These are phyloP conservation scores for Rhodocollybia butyracea DNA, from an alignment of 768 basidiomycete genomes.

Conservation along the genomic window DNA sequence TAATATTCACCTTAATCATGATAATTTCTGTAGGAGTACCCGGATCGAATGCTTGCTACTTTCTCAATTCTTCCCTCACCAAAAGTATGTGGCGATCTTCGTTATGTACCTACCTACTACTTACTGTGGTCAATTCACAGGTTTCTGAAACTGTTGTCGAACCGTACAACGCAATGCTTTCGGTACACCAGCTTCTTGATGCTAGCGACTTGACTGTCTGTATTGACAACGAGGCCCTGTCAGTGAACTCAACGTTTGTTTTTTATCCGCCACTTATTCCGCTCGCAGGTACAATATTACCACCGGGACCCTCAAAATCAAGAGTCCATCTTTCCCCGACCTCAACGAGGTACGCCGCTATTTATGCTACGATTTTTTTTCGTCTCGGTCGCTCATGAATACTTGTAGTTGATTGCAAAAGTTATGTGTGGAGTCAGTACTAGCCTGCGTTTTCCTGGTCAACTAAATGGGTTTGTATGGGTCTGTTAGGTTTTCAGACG, in stretches of 20 bases:
- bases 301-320: conserved; percentile 59
- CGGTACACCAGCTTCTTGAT: conserved; percentile 86
- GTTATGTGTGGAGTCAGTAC: conserved; percentile 97
- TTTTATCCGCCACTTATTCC: too few species aligned
- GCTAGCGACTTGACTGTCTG: conserved; percentile 82
- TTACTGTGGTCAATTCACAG: conserved; percentile 13
- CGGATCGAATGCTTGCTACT: conserved; percentile 54
- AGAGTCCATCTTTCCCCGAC: conserved; percentile 59
- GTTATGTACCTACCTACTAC: background rate
- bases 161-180: conserved; percentile 85
- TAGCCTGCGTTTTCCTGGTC: conserved; percentile 89
- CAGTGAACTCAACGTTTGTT: conserved; percentile 18
- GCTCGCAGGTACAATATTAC: conserved; percentile 66
- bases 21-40: conserved; percentile 37
- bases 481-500: background rate
- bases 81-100: conserved; percentile 27
- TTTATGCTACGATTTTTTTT: background rate
- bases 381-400: background rate
- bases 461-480: conserved; percentile 72
- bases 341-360: conserved; percentile 53
- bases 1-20: background rate
- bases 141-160: conserved; percentile 58
- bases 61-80: conserved; percentile 55
- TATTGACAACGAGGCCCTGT: conserved; percentile 88
- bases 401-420: conserved; percentile 63